Conservation (phyloP, 345 rosid species). For the Hypericum androsaemum region DNA sequence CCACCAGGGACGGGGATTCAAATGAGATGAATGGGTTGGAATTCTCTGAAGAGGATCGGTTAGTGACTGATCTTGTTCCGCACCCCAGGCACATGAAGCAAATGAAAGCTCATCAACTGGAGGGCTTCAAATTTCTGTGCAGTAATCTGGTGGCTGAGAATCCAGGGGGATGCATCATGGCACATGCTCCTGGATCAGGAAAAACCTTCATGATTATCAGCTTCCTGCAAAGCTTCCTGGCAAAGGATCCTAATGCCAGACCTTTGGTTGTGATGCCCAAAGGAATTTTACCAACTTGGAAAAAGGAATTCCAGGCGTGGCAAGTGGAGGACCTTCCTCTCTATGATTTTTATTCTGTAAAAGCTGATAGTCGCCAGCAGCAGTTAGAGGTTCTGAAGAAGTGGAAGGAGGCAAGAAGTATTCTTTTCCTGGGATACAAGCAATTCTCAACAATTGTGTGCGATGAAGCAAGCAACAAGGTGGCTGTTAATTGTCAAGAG, state of each 20-base stretch:
- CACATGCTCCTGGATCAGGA: constrained; percentile 98
- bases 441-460: constrained; percentile 72
- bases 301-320: constrained; percentile 74
- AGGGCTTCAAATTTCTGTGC: constrained; percentile 73
- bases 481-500: constrained; percentile 39
- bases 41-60: constrained; percentile 41
- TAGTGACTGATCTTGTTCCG: constrained; percentile 49
- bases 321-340: constrained; percentile 63
- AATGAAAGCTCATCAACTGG: constrained; percentile 84
- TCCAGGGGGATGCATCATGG: constrained; percentile 90
- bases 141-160: constrained; percentile 56
- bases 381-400: constrained; percentile 55
- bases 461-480: constrained; percentile 29
- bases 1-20: constrained; percentile 33
- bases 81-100: constrained; percentile 77
- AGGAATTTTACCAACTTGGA: constrained; percentile 80
- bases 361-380: constrained; percentile 59
- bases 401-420: constrained; percentile 65
- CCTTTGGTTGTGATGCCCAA: constrained; percentile 80
- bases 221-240: constrained; percentile 82
- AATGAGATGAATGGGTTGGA: constrained; percentile 33
- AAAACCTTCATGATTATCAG: constrained; percentile 89
- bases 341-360: constrained; percentile 58
- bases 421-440: constrained; percentile 78
- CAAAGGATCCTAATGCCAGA: constrained; percentile 64